Evolutionary conservation across 768 basidiomycete genomes (phyloP), one percentile per base, ranked within the genome.

Genomic region (Leccinum variicolor): DNA sequence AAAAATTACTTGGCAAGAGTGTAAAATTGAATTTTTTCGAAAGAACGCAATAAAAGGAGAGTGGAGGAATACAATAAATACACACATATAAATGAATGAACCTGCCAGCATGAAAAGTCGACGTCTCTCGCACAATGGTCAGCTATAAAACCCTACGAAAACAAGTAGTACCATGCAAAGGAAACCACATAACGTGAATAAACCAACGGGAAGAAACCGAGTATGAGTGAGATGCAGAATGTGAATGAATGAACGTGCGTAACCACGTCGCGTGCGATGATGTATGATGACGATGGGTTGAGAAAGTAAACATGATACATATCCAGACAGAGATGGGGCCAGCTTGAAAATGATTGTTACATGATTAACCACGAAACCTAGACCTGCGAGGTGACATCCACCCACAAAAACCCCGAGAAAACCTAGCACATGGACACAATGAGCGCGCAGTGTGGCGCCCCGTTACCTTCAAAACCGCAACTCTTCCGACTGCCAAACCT

Each of bases 401-500:
- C 41, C 48, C 34, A 53, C 10, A 50, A 17, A 57, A 46, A 63
- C 23, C 17, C 50, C 47, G 10, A 59, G 31, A 41, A 41, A 54
- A 41, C 55, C 23, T 33, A 28, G 50, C 29, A 36, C 39, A 62
- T 19, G 10, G 26, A 41, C 45, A 28, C 29, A 23, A 29, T 50
- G 51, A 33, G 50, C 8, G 34, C 13, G 31, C 19, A 34, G 23
- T 23, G 19, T 4, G 39, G 31, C 11, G 5, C 10, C 47, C 11
- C 4, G 26, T 50, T 45, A 26, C 34, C 13, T 33, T 70, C 52
- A 72, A 29, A 74, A 66, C 28, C 62, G 62, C 13, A 62, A 50
- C 41, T 57, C 59, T 13, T 62, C 63, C 8, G 73, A 28, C 50
- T 71, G 62, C 72, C 72, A 73, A 13, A 75, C 72, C 50, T 75